Base-by-base conservation (phyloP, 164 flowering plant genomes). In the Pachysandra terminalis region DNA sequence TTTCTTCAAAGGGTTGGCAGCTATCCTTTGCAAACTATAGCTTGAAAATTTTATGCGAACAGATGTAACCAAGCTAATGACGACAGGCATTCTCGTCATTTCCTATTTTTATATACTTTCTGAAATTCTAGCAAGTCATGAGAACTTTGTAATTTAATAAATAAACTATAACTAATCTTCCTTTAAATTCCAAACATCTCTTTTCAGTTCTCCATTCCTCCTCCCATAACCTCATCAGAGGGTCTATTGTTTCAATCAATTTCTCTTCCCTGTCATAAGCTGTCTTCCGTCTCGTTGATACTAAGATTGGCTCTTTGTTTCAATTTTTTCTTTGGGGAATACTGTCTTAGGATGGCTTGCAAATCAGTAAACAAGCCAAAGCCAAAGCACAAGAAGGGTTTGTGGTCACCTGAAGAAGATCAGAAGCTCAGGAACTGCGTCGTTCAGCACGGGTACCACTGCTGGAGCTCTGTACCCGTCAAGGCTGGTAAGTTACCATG, bases 381-480 rank as follows among this genome's bases (percentile, higher is more conserved):
- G 76, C 62, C 64, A 35, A 93, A 83, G 78, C 86, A 81, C 76
- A 84, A 80, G 66, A 93, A 86, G 64, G 98, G 98, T 8, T 64
- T 93, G 37, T 93, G 98, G 98, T 93, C 98, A 45, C 98, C 98
- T 7, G 93, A 90, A 48, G 98, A 93, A 80, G 98, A 93, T 68
- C 76, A 80, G 41, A 83, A 69, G 77, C 92, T 93, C 26, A 78
- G 78, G 68, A 78, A 82, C 75, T 80, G 83, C 67, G 74, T 93
- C 67, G 61, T 84, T 48, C 79, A 59, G 1, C 67, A 89, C 69
- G 98, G 96, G 64, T 92, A 85, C 75, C 83, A 86, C 41, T 86
- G 93, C 75, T 93, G 98, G 98, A 90, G 88, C 78, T 70, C 96
- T 16, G 83, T 90, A 45, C 92, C 96, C 16, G 53, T 72, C 59